A percentile compares a stretch with the other conserved stretches of the same genome.
These are phyloP conservation scores for Hyparrhenia diplandra DNA, from an alignment of 176 grass and related monocot species.

Conservation along the genomic window DNA sequence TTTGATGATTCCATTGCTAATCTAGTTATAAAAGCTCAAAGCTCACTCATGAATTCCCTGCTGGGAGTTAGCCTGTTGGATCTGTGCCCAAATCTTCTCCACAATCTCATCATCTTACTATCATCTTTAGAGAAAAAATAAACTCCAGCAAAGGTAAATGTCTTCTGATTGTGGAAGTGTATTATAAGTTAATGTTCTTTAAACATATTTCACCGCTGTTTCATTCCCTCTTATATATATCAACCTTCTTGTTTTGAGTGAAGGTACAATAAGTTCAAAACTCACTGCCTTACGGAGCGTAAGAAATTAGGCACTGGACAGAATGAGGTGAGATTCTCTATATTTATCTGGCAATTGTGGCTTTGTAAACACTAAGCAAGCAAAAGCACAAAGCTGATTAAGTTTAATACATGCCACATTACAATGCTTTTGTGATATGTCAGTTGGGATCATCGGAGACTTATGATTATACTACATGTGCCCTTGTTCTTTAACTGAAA, in stretches of 20 bases:
- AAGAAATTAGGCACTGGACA: slow-evolving; percentile 88
- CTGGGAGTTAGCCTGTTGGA: slow-evolving; percentile 85
- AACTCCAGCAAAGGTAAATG: slow-evolving; percentile 93
- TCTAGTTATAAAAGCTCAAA: slow-evolving; percentile 61
- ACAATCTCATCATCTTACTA: slow-evolving; percentile 90
- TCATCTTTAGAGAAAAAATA: slow-evolving; percentile 87
- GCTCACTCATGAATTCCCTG: slow-evolving; percentile 66
- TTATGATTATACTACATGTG: background rate
- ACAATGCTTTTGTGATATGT: slow-evolving; percentile 15
- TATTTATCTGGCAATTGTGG: background rate
- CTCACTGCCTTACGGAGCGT: slow-evolving; percentile 78
- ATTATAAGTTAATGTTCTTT: background rate
- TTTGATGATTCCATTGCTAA: slow-evolving; percentile 15
- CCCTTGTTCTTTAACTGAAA: background rate
- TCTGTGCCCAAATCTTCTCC: slow-evolving; percentile 92
- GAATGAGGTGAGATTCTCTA: slow-evolving; percentile 61
- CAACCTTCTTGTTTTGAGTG: slow-evolving; percentile 36
- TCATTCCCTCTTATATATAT: slow-evolving; percentile 21
- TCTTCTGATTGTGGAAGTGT: background rate
- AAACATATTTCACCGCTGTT: background rate
- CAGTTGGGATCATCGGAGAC: background rate
- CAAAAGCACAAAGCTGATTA: background rate
- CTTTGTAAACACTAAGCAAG: background rate
- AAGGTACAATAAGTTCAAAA: slow-evolving; percentile 97
- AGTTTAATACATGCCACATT: background rate